phyloP scores from a whole-genome alignment of 192 early-diverging fungal species.

The Coemansia sp. region DNA sequence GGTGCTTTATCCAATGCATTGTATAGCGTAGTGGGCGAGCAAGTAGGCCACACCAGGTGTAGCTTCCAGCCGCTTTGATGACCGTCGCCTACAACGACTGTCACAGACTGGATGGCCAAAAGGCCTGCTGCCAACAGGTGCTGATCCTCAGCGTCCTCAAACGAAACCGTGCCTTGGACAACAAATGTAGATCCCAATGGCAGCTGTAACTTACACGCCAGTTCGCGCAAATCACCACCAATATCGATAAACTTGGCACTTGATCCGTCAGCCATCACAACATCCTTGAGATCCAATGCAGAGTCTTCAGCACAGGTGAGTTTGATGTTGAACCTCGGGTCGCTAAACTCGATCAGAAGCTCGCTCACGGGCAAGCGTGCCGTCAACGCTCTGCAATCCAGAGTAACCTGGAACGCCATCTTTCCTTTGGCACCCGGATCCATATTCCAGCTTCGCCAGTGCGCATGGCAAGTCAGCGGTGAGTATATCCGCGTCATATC shows the following conservation, averaged over 20 bases:
- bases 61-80: neutral
- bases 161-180: constrained; percentile 4
- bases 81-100: neutral
- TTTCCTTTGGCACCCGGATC: too few relatives aligned
- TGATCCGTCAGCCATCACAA: too few relatives aligned
- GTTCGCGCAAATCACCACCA: too few relatives aligned
- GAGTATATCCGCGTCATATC: constrained; percentile 38
- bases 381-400: constrained; percentile 18
- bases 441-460: constrained; percentile 33
- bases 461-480: constrained; percentile 37
- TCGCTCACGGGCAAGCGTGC: constrained; percentile 8
- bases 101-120: constrained; percentile 3
- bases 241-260: too few relatives aligned
- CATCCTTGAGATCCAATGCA: too few relatives aligned
- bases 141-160: constrained; percentile 11
- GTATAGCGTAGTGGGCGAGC: too few relatives aligned
- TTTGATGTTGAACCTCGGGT: constrained; percentile 4
- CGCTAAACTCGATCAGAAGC: constrained; percentile 22
- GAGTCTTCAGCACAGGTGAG: neutral
- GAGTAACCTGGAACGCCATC: constrained; percentile 28
- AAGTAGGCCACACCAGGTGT: too few relatives aligned
- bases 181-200: constrained; percentile 10
- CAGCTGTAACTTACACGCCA: too few relatives aligned
- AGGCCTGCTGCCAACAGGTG: neutral
- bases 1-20: too few relatives aligned